Evolutionary conservation across 805 yeast genomes (phyloP).

Genomic region (Kluyveromyces siamensis): DNA sequence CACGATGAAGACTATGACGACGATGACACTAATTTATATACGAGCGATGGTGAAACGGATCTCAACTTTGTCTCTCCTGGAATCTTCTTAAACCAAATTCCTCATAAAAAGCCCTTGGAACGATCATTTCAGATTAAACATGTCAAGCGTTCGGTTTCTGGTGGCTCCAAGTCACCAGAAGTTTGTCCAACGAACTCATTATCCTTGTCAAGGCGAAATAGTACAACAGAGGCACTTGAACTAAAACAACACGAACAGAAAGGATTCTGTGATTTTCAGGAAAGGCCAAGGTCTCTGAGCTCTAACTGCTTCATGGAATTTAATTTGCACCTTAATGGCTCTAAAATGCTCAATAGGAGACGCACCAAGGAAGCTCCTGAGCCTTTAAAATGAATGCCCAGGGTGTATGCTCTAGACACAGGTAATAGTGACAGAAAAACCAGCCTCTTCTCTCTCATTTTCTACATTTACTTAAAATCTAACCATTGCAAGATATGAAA

Average conservation of each 20-base stretch:
- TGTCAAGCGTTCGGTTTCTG: background rate
- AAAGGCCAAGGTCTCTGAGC: background rate
- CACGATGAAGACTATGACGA: background rate
- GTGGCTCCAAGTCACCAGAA: background rate
- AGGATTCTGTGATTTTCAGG: background rate
- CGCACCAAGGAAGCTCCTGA: background rate
- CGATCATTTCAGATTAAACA: conserved; percentile 2
- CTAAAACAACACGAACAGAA: background rate
- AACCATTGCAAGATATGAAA: background rate
- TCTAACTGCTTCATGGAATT: background rate
- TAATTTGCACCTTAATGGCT: background rate
- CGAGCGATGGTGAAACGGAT: background rate
- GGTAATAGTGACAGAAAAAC: background rate
- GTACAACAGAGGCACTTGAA: background rate
- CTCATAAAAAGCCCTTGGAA: conserved; percentile 4
- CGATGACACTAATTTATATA: background rate
- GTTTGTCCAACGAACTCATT: background rate
- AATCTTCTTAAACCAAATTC: conserved; percentile 1
- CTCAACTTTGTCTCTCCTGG: conserved; percentile 1
- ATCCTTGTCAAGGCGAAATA: background rate
- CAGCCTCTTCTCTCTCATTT: background rate
- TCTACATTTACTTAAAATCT: too few relatives aligned
- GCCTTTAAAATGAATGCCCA: background rate
- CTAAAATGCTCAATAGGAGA: conserved; percentile 1
- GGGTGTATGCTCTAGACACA: background rate